phyloP scores from a whole-genome alignment of 306 rosid species.

The Quercus aquifolioides region DNA sequence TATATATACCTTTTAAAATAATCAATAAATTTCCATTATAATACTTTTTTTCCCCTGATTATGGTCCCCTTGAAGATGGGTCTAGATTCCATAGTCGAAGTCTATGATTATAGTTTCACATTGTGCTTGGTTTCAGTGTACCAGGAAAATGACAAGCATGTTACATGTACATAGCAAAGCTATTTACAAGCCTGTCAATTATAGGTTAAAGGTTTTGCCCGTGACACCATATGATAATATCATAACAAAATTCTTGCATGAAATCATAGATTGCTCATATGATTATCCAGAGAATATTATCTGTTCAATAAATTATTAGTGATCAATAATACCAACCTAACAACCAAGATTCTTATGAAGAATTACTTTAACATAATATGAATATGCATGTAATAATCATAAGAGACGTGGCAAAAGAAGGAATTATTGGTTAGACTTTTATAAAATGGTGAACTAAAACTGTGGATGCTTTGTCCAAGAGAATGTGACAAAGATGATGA shows the following conservation, averaged over 20 bases:
- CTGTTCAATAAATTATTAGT: background rate
- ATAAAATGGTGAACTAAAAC: background rate
- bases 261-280: background rate
- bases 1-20: background rate
- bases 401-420: background rate
- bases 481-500: conserved; percentile 17
- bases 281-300: background rate
- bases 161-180: background rate
- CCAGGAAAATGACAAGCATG: background rate
- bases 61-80: background rate
- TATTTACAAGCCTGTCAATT: background rate
- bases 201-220: background rate
- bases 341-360: background rate
- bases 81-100: background rate
- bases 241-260: background rate
- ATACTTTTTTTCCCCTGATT: background rate
- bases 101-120: background rate
- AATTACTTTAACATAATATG: background rate
- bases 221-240: background rate
- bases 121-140: background rate
- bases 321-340: background rate
- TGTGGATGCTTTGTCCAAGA: conserved; percentile 32
- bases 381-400: background rate
- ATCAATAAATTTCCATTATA: background rate
- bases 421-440: background rate